A percentile compares a stretch with the other conserved stretches of the same genome.
phyloP scores from a whole-genome alignment of 2,329 filamentous ascomycete genomes.

The Dactylellina cionopaga region DNA sequence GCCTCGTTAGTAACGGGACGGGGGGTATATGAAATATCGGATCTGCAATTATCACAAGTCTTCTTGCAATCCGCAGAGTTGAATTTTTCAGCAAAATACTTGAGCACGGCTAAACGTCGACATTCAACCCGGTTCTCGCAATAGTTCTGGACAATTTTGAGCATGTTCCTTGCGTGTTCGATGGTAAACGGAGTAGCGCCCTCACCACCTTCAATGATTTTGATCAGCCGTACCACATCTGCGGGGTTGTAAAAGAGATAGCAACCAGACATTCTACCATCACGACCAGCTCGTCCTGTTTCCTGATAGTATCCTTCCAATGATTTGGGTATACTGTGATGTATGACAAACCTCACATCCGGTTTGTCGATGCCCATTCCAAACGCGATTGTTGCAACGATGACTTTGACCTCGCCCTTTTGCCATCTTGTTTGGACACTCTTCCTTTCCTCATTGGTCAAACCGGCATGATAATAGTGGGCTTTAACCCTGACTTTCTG shows the following conservation, averaged over 20 bases:
- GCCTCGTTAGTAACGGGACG: slow-evolving; percentile 82
- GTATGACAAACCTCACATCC: slow-evolving; percentile 94
- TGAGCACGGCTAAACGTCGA: slow-evolving; percentile 83
- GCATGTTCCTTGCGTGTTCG: slow-evolving; percentile 87
- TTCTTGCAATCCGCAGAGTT: slow-evolving; percentile 74
- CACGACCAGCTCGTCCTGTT: slow-evolving; percentile 91
- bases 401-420: slow-evolving; percentile 78
- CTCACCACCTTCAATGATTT: slow-evolving; percentile 84
- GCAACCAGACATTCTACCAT: slow-evolving; percentile 86
- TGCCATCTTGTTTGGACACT: slow-evolving; percentile 85
- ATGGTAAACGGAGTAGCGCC: slow-evolving; percentile 65
- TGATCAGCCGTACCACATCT: slow-evolving; percentile 77
- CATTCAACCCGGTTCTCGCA: slow-evolving; percentile 92
- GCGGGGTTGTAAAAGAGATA: slow-evolving; percentile 87
- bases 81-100: slow-evolving; percentile 94
- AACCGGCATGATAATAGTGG: slow-evolving; percentile 84
- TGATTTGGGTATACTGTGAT: slow-evolving; percentile 91
- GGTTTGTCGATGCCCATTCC: slow-evolving; percentile 99
- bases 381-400: slow-evolving; percentile 97
- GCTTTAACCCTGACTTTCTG: slow-evolving; percentile 73
- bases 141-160: slow-evolving; percentile 83
- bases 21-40: slow-evolving; percentile 74
- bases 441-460: slow-evolving; percentile 74
- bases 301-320: slow-evolving; percentile 98
- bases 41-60: slow-evolving; percentile 89